Base-by-base conservation (phyloP, 2,329 filamentous ascomycete species). In the Didymosphaeria variabile region DNA sequence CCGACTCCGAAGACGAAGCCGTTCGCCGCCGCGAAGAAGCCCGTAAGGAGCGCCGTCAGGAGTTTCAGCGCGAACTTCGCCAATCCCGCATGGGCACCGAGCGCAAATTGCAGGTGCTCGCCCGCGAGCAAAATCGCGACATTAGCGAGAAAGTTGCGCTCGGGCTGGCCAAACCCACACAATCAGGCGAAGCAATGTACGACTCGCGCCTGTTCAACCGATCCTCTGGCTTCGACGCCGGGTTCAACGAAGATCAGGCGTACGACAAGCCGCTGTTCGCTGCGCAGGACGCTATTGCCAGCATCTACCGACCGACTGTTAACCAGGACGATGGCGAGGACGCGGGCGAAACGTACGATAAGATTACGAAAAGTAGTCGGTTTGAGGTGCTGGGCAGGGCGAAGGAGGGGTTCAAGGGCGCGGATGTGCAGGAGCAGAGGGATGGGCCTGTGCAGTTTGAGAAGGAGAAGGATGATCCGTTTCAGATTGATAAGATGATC, bases 201-300 rank as follows among this genome's bases (percentile, higher is more conserved):
- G 95, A 99, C 81, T 96, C 93, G 2, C 86, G 95, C 44, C 81
- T 99, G 32, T 99, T 99, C 81, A 97, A 98, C 80, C 93, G 97
- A 80, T 91, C 89, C 6, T 94, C 91, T 70, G 95, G 95, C 0
- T 96, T 99, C 76, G 90, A 93, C 69, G 87, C 89, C 55, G 95
- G 94, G 0, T 93, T 97, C 85, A 99, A 99, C 78, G 95, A 99
- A 79, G 95, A 99, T 78, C 95, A 99, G 74, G 89, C 90, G 0
- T 99, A 98, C 81, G 95, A 98, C 79, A 98, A 98, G 80, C 95
- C 95, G 21, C 83, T 99, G 8, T 99, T 99, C 77, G 94, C 94
- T 0, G 94, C 95, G 15, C 93, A 97, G 76, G 94, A 98, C 75
- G 94, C 93, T 9, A 93, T 97, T 71, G 95, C 88, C 81, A 94